Evolutionary conservation across 306 rosid genomes (phyloP), one percentile per base, ranked within the genome.

Genomic region (Medicago ruthenica): DNA sequence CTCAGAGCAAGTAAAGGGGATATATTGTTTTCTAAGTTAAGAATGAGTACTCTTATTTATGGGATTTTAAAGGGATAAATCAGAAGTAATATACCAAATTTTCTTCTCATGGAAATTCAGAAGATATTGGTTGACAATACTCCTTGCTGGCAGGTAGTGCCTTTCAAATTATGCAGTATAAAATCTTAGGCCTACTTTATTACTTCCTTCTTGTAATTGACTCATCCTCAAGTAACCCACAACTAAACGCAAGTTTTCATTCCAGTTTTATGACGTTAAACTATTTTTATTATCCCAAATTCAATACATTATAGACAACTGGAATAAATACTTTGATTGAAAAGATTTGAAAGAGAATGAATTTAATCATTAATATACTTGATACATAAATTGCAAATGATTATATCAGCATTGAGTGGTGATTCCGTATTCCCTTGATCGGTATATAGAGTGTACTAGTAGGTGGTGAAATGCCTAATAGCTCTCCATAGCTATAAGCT

Each of bases 11-110:
- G 59, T 40, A 40, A 9, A 41, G 58, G 40, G 10, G 64, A 41
- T 47, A 31, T 45, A 63, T 78, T 78, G 81, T 18, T 70, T 78
- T 70, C 14, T 47, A 50, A 76, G 74, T 58, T 44, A 77, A 77
- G 70, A 51, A 22, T 41, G 60, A 67, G 59, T 67, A 47, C 53
- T 12, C 8, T 9, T 61, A 24, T 60, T 14, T 51, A 34, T 78
- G 47, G 47, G n/a, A 36, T 62, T 50, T 71, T 48, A 31, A 71
- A n/a, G 39, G 58, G 31, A n/a, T 70, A 70, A 51, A 61, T 78
- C 21, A 37, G 45, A 37, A 61, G 21, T 55, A 61, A 70, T 1
- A 27, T 51, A 47, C 36, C 55, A 53, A 53, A 53, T 53, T 66
- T 44, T 41, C 45, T 42, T 42, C 37, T 1, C 18, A n/a, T 37